phyloP scores from a whole-genome alignment of 345 rosid genomes.

The Salix suchowensis region DNA sequence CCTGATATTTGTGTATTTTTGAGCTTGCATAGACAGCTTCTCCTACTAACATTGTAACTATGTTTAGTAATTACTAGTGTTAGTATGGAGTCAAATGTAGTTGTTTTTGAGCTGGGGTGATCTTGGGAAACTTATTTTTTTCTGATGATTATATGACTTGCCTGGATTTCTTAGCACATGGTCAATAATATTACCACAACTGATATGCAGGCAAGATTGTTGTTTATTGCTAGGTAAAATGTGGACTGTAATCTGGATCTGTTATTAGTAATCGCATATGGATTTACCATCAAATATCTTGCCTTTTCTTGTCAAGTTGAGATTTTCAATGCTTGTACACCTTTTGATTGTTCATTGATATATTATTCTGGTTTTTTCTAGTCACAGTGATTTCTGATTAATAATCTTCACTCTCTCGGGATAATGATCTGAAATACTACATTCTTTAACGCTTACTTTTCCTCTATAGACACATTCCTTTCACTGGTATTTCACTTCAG shows the following conservation, averaged over 20 bases:
- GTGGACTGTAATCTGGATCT: not conserved
- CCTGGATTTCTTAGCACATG: too few species aligned
- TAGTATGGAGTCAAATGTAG: too few species aligned
- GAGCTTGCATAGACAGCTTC: not conserved
- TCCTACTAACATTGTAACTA: not conserved
- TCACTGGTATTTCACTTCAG: conserved; percentile 97
- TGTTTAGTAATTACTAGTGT: too few species aligned
- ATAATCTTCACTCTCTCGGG: not conserved
- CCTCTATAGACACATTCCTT: conserved; percentile 63
- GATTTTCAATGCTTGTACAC: not conserved
- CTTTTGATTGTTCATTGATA: not conserved
- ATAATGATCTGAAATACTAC: not conserved
- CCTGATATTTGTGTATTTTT: not conserved
- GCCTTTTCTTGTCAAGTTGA: not conserved
- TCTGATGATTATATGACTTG: too few species aligned
- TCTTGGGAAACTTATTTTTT: too few species aligned
- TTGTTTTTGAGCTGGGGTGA: too few species aligned
- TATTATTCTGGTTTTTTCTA: too few species aligned
- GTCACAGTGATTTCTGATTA: not conserved
- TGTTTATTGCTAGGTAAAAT: not conserved
- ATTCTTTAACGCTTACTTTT: conserved; percentile 37
- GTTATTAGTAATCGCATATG: not conserved
- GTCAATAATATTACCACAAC: not conserved
- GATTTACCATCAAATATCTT: too few species aligned
- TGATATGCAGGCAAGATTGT: not conserved